Evolutionary conservation across 192 early-diverging fungal genomes (phyloP).

Genomic region (Mortierella claussenii): DNA sequence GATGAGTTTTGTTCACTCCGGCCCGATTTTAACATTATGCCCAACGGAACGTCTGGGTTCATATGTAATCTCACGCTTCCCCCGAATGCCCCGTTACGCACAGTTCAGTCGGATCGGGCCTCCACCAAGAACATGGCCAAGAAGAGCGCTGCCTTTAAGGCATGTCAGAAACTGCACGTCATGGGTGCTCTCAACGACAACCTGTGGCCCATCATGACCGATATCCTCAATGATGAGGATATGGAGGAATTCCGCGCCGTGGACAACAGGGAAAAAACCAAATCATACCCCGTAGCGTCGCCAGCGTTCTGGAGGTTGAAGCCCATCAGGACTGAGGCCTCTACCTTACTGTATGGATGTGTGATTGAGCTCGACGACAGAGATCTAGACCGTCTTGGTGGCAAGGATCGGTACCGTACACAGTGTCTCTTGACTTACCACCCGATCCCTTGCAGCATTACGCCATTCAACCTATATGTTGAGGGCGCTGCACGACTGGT

Average conservation of each 20-base stretch:
- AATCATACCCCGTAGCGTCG: conserved; percentile 17
- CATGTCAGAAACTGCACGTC: conserved; percentile 76
- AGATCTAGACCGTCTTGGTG: conserved; percentile 28
- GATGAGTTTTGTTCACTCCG: conserved; percentile 66
- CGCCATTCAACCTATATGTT: conserved; percentile 46
- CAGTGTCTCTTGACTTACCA: conserved; percentile 60
- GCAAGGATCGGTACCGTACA: conserved; percentile 41
- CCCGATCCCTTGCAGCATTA: conserved; percentile 41
- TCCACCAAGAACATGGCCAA: conserved; percentile 72
- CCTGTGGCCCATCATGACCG: conserved; percentile 64
- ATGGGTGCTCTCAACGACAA: conserved; percentile 78
- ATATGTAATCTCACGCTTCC: conserved; percentile 68
- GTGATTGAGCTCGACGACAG: conserved; percentile 39
- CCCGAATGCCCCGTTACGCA: conserved; percentile 69
- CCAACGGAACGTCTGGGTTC: conserved; percentile 39
- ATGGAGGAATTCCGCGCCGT: background rate
- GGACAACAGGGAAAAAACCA: conserved; percentile 26
- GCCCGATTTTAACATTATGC: conserved; percentile 63
- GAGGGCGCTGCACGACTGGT: conserved; percentile 25
- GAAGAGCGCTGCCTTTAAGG: conserved; percentile 74
- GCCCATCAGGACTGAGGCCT: background rate
- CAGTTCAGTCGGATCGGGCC: conserved; percentile 60
- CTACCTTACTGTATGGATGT: conserved; percentile 34
- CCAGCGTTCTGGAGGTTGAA: conserved; percentile 55
- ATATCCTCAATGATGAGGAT: conserved; percentile 24